A percentile compares a stretch with the other conserved stretches of the same genome.
phyloP scores from a whole-genome alignment of 768 basidiomycete genomes.

The Lentinula raphanica region DNA sequence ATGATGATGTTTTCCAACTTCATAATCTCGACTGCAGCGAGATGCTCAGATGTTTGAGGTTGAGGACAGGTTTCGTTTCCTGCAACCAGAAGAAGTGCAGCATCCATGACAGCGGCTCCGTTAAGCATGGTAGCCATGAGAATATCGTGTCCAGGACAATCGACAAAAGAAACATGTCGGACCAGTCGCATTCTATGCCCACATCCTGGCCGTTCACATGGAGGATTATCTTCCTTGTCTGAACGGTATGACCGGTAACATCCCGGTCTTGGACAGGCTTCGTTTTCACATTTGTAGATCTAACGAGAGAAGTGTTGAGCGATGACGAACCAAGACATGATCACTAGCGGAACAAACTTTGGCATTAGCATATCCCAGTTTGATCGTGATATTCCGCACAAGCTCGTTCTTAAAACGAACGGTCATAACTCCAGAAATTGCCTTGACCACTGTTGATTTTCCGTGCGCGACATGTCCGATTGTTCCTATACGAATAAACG shows the following conservation, averaged over 20 bases:
- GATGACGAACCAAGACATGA: not conserved
- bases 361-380: slow-evolving; percentile 98
- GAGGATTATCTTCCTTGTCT: slow-evolving; percentile 89
- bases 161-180: slow-evolving; percentile 98
- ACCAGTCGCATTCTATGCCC: slow-evolving; percentile 85
- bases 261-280: slow-evolving; percentile 87
- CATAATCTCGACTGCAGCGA: slow-evolving; percentile 99
- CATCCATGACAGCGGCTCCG: slow-evolving; percentile 99
- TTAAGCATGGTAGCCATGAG: slow-evolving; percentile 99
- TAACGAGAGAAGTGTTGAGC: slow-evolving; percentile 27
- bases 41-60: slow-evolving; percentile 97
- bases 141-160: slow-evolving; percentile 97
- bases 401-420: slow-evolving; percentile 99
- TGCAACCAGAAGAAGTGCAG: slow-evolving; percentile 90
- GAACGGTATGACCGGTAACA: slow-evolving; percentile 93
- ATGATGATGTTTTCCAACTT: slow-evolving; percentile 97
- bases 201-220: slow-evolving; percentile 92
- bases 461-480: slow-evolving; percentile 99
- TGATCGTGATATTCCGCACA: slow-evolving; percentile 98
- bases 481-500: slow-evolving; percentile 53
- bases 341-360: slow-evolving; percentile 57
- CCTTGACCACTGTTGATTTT: slow-evolving; percentile 95
- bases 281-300: slow-evolving; percentile 98
- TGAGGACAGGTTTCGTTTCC: slow-evolving; percentile 99
- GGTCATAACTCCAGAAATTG: slow-evolving; percentile 97